Conservation (phyloP, 345 rosid genomes). For the Camelina sativa region DNA sequence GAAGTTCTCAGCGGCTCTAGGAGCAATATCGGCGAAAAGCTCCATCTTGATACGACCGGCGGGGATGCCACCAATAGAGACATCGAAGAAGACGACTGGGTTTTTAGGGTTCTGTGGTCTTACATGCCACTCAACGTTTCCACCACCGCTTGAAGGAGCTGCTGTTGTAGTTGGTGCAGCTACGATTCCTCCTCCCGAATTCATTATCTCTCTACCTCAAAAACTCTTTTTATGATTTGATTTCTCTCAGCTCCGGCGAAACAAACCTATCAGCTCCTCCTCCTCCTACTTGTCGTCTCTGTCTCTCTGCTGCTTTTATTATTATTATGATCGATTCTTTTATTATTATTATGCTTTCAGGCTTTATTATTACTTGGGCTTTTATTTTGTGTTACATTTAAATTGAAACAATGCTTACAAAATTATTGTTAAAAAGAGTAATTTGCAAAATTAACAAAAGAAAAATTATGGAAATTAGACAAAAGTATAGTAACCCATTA, state of each 20-base stretch:
- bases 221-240: not conserved
- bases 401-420: not conserved
- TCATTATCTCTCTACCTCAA: slow-evolving; percentile 48
- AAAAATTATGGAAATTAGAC: too few relatives aligned
- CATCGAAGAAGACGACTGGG: slow-evolving; percentile 94
- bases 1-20: slow-evolving; percentile 95
- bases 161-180: slow-evolving; percentile 25
- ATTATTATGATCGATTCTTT: too few relatives aligned
- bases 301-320: too few relatives aligned
- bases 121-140: slow-evolving; percentile 92
- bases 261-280: not conserved
- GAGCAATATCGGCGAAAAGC: slow-evolving; percentile 91
- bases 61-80: slow-evolving; percentile 87
- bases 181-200: slow-evolving; percentile 46
- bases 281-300: not conserved
- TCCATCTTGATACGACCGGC: slow-evolving; percentile 99
- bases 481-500: too few relatives aligned
- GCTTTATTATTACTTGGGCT: slow-evolving; percentile 6
- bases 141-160: slow-evolving; percentile 48
- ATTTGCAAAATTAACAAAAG: too few relatives aligned
- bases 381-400: not conserved
- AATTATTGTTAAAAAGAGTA: too few relatives aligned
- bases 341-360: not conserved
- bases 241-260: not conserved
- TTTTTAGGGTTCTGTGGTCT: slow-evolving; percentile 94